A percentile compares a stretch with the other conserved stretches of the same genome.
Evolutionary conservation across 2,329 filamentous ascomycete species (phyloP).

Genomic region (Fusarium staphyleae): DNA sequence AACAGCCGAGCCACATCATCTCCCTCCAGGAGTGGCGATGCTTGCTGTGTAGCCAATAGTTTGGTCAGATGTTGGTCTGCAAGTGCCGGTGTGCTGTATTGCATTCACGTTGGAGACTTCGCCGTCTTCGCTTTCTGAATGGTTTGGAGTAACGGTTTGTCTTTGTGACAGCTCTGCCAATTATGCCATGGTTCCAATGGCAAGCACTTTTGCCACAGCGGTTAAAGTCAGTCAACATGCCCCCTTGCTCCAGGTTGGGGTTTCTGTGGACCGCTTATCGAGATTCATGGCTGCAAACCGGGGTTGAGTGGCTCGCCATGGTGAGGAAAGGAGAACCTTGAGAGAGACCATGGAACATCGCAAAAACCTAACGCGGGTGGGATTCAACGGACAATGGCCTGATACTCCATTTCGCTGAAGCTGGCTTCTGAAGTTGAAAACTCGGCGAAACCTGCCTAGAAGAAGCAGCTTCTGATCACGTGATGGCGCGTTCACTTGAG

Average conservation of each 20-base stretch:
- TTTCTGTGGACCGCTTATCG: constrained; percentile 27
- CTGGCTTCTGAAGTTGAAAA: not conserved
- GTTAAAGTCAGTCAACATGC: constrained; percentile 9
- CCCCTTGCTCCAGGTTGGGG: constrained; percentile 12
- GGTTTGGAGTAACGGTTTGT: not conserved
- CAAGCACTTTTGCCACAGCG: constrained; percentile 15
- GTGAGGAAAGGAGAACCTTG: not conserved
- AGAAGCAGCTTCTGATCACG: constrained; percentile 18
- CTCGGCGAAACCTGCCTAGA: constrained; percentile 15
- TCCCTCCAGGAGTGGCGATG: not conserved
- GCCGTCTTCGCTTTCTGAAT: not conserved
- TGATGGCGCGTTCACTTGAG: constrained; percentile 17
- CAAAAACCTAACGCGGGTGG: constrained; percentile 21
- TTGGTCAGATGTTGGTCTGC: constrained; percentile 12
- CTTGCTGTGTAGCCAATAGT: constrained; percentile 18
- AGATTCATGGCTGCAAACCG: constrained; percentile 18
- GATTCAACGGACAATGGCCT: constrained; percentile 22
- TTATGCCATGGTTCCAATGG: constrained; percentile 14
- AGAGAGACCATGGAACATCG: not conserved
- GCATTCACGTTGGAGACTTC: not conserved
- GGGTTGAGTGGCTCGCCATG: constrained; percentile 8
- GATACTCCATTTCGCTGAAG: constrained; percentile 23
- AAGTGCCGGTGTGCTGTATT: constrained; percentile 26
- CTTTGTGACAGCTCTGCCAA: constrained; percentile 18
- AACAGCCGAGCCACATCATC: constrained; percentile 11